Percentiles rank a stretch among this genome's conserved stretches.
These are phyloP conservation scores for Ceratocystis lukuohia DNA, from an alignment of 2,329 filamentous ascomycete genomes.

Conservation along the genomic window DNA sequence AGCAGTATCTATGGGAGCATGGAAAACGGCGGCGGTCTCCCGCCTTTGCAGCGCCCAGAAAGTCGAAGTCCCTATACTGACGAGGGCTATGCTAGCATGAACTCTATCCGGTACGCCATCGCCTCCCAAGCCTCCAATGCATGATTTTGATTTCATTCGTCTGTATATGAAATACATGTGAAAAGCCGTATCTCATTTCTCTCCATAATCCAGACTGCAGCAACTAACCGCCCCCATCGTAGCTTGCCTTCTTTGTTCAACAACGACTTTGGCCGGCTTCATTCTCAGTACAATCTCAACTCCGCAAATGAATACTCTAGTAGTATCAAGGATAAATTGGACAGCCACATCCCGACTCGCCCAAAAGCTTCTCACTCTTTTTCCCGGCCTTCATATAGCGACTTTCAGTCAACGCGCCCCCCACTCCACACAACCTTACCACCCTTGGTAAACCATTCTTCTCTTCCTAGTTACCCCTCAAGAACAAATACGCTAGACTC, in stretches of 20 bases:
- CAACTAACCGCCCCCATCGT: constrained; percentile 21
- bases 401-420: constrained; percentile 29
- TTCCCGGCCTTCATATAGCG: constrained; percentile 12
- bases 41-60: constrained; percentile 14
- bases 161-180: too few species aligned
- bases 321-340: constrained; percentile 41
- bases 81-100: constrained; percentile 34
- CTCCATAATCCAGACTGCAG: constrained; percentile 20
- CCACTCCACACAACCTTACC: constrained; percentile 29
- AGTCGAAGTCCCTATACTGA: constrained; percentile 25
- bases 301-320: constrained; percentile 37
- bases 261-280: constrained; percentile 36
- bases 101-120: constrained; percentile 28
- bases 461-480: constrained; percentile 33
- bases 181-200: constrained; percentile 1
- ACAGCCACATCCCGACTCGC: constrained; percentile 34
- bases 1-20: constrained; percentile 32
- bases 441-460: constrained; percentile 29
- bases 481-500: constrained; percentile 28
- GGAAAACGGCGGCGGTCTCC: constrained; percentile 26
- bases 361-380: constrained; percentile 25
- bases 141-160: too few species aligned
- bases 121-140: neutral
- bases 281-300: constrained; percentile 36
- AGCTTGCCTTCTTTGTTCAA: constrained; percentile 31